A percentile compares a stretch with the other conserved stretches of the same genome.
Conservation (phyloP, 2,329 filamentous ascomycete genomes). For the Fonsecaea multimorphosa region DNA sequence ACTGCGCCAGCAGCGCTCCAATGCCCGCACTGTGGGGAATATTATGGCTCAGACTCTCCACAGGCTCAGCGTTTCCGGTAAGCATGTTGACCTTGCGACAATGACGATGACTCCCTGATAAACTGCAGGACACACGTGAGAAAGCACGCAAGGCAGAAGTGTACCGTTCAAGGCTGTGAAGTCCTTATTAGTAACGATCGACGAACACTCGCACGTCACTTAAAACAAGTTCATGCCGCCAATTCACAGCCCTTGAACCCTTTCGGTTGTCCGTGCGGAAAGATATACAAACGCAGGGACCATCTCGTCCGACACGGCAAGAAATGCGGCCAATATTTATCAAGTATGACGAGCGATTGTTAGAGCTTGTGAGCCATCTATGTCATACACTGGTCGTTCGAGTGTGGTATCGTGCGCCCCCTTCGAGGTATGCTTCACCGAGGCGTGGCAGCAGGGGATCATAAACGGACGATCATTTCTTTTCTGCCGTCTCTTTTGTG, state of each 20-base stretch:
- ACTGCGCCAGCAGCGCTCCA: neutral
- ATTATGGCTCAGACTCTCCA: neutral
- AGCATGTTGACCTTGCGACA: neutral
- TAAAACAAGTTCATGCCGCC: neutral
- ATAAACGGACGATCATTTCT: neutral
- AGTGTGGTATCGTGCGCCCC: neutral
- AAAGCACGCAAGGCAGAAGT: neutral
- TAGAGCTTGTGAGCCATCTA: neutral
- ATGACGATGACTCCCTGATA: neutral
- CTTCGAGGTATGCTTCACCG: neutral
- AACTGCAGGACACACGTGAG: neutral
- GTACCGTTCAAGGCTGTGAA: neutral
- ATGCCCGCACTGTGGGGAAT: neutral
- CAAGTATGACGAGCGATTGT: neutral
- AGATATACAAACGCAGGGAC: slow-evolving; percentile 6
- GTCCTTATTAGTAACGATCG: neutral
- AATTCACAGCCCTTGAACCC: neutral
- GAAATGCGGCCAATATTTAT: neutral
- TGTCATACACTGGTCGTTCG: neutral
- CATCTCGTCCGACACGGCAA: slow-evolving; percentile 1
- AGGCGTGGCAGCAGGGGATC: neutral
- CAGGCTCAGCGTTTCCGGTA: slow-evolving; percentile 5
- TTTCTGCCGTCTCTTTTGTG: neutral
- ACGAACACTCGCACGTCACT: slow-evolving; percentile 6
- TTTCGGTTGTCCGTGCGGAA: slow-evolving; percentile 7